Conservation (phyloP, 2,329 filamentous ascomycete genomes). For the Ambrosiella beaveri region DNA sequence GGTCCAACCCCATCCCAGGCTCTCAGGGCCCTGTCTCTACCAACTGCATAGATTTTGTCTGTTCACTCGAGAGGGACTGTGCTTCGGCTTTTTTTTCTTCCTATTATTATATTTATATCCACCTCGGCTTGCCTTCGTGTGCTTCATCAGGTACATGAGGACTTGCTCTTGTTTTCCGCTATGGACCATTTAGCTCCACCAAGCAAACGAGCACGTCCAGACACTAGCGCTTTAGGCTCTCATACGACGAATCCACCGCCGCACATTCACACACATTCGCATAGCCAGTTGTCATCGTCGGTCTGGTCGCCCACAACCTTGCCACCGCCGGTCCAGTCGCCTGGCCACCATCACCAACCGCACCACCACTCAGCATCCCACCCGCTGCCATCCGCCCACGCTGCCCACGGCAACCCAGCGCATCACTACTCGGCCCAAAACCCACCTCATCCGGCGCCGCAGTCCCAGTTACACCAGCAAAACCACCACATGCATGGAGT, state of each 20-base stretch:
- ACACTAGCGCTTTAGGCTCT: neutral
- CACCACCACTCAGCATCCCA: slow-evolving; percentile 15
- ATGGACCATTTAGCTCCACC: slow-evolving; percentile 7
- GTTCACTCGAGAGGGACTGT: no score
- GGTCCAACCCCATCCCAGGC: no score
- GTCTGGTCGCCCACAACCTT: neutral
- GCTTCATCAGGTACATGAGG: neutral
- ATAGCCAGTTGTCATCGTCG: neutral
- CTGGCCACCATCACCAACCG: slow-evolving; percentile 12
- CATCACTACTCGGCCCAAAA: neutral
- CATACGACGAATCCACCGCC: no score
- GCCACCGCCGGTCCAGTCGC: slow-evolving; percentile 17
- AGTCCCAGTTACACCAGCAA: neutral
- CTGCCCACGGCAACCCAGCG: neutral
- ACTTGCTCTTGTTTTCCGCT: slow-evolving; percentile 8
- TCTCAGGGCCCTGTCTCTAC: no score
- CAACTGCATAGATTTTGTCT: no score
- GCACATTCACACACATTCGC: neutral
- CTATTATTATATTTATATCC: neutral
- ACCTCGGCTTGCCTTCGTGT: neutral
- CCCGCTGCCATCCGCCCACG: neutral
- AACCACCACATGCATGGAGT: neutral
- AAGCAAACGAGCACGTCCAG: slow-evolving; percentile 1
- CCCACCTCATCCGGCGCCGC: neutral
- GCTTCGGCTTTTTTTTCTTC: neutral